Conservation (phyloP, 345 rosid genomes). For the Crucihimalaya himalaica region DNA sequence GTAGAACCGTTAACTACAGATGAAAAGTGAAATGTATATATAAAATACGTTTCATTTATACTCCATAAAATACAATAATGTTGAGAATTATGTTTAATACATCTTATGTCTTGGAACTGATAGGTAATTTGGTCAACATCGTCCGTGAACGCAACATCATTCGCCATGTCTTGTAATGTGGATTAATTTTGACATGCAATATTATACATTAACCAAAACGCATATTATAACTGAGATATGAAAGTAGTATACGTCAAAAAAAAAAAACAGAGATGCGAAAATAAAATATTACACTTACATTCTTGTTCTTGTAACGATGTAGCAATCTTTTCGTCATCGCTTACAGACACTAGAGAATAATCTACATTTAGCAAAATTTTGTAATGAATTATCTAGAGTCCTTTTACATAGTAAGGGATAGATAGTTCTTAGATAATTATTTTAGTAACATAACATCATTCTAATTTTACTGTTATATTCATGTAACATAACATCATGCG, state of each 20-base stretch:
- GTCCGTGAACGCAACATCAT: background rate
- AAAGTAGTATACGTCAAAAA: background rate
- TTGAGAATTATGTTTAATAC: background rate
- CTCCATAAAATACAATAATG: background rate
- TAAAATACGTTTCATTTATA: too few species aligned
- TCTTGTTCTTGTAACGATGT: slow-evolving; percentile 31
- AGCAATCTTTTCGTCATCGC: slow-evolving; percentile 25
- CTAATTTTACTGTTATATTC: too few species aligned
- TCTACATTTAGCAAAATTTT: slow-evolving; percentile 1
- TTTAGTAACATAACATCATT: too few species aligned
- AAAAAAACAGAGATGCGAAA: background rate
- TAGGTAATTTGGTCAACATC: slow-evolving; percentile 11
- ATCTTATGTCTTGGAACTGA: slow-evolving; percentile 14
- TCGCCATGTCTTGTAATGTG: slow-evolving; percentile 15
- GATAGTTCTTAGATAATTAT: background rate
- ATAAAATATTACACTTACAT: slow-evolving; percentile 1
- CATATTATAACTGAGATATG: background rate
- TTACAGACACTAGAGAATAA: slow-evolving; percentile 10
- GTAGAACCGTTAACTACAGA: slow-evolving; percentile 4
- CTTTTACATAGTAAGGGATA: background rate
- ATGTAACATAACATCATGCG: too few species aligned
- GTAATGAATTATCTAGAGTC: background rate
- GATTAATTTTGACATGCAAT: background rate
- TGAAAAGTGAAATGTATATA: background rate
- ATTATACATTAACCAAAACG: background rate